These are phyloP conservation scores for Raphidocelis subcapitata DNA, from an alignment of 139 green algal genomes.

Conservation along the genomic window DNA sequence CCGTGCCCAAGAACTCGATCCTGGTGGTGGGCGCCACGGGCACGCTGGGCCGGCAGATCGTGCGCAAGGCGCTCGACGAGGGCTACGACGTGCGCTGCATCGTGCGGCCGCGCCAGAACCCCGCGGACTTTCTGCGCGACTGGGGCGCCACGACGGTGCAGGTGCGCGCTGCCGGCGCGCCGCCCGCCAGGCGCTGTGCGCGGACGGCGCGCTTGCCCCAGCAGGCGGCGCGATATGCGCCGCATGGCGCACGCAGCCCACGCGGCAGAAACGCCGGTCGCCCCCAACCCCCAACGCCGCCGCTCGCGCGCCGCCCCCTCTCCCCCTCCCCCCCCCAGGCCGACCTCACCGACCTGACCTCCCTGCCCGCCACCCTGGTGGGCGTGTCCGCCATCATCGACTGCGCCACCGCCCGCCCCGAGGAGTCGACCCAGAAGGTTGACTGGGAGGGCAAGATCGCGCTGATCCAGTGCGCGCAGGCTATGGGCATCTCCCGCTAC, in stretches of 20 bases:
- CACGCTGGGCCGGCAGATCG: slow-evolving; percentile 95
- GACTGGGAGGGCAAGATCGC: slow-evolving; percentile 99
- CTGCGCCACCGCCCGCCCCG: slow-evolving; percentile 93
- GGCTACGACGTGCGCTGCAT: slow-evolving; percentile 98
- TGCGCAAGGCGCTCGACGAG: slow-evolving; percentile 94
- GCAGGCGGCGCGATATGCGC: not conserved
- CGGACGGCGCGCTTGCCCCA: too few relatives aligned
- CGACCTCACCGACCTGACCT: slow-evolving; percentile 91
- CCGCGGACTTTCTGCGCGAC: slow-evolving; percentile 97
- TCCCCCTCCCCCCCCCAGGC: slow-evolving; percentile 48
- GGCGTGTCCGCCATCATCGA: slow-evolving; percentile 96
- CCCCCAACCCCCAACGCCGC: too few relatives aligned
- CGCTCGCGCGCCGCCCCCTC: too few relatives aligned
- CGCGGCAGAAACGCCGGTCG: too few relatives aligned
- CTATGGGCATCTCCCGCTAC: slow-evolving; percentile 97
- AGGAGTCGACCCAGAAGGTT: slow-evolving; percentile 89
- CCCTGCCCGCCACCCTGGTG: slow-evolving; percentile 93
- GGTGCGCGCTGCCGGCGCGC: slow-evolving; percentile 36
- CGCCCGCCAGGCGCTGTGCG: too few relatives aligned
- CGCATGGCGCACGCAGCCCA: not conserved
- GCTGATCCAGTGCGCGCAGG: slow-evolving; percentile 96
- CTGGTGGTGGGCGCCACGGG: slow-evolving; percentile 96
- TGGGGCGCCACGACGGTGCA: slow-evolving; percentile 96
- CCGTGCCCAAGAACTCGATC: slow-evolving; percentile 65
- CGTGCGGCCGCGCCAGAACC: slow-evolving; percentile 86